A percentile compares a stretch with the other conserved stretches of the same genome.
phyloP scores from a whole-genome alignment of 2,329 filamentous ascomycete genomes.

The Pyrenophora tritici-repentis region DNA sequence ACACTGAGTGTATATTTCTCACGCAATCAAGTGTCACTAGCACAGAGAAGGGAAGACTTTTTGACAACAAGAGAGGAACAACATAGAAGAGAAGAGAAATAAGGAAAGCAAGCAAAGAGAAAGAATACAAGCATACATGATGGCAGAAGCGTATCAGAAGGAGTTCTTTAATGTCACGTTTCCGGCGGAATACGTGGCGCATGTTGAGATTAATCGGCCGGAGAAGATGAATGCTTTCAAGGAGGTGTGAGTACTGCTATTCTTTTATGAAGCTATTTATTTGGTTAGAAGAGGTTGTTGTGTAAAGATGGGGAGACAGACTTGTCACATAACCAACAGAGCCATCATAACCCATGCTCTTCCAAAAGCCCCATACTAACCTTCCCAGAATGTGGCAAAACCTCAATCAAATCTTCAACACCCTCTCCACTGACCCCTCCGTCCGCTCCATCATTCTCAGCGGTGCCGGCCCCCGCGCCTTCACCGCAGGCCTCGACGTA shows the following conservation, averaged over 20 bases:
- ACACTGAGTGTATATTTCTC: too few species aligned
- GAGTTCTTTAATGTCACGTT: constrained; percentile 76
- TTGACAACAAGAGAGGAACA: too few species aligned
- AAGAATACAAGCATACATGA: constrained; percentile 6
- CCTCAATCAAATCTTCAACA: constrained; percentile 71
- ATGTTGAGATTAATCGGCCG: constrained; percentile 89
- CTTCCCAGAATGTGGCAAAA: constrained; percentile 77
- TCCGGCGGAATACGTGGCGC: constrained; percentile 75
- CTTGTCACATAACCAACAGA: too few species aligned
- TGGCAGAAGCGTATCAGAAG: constrained; percentile 53
- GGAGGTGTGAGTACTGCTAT: constrained; percentile 57
- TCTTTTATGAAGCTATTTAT: not conserved
- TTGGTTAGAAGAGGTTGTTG: too few species aligned
- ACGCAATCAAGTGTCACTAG: too few species aligned
- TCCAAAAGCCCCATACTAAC: not conserved
- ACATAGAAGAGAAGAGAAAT: too few species aligned
- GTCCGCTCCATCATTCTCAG: constrained; percentile 80
- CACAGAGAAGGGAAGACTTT: too few species aligned
- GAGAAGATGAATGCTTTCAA: constrained; percentile 87
- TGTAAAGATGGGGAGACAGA: too few species aligned
- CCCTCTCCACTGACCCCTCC: constrained; percentile 71
- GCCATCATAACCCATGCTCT: too few species aligned
- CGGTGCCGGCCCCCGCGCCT: constrained; percentile 80
- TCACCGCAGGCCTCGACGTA: constrained; percentile 86
- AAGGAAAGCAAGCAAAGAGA: too few species aligned